A percentile compares a stretch with the other conserved stretches of the same genome.
phyloP scores from a whole-genome alignment of 106 monocot species.

The Agapanthus africanus region DNA sequence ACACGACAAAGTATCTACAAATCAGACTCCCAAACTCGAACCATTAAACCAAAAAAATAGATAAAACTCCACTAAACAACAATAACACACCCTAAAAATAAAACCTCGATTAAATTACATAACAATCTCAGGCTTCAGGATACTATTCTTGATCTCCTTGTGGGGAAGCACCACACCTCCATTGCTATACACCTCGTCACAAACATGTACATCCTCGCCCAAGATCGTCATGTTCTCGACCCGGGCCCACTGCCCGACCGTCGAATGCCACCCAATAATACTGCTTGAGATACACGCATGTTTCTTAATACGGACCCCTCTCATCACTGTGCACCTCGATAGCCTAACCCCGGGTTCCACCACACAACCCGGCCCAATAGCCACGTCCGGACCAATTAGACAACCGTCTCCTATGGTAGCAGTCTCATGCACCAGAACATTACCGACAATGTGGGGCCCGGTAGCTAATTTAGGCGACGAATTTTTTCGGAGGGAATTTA shows the following conservation, averaged over 20 bases:
- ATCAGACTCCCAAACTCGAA: no score
- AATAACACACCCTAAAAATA: no score
- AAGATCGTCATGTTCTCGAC: constrained; percentile 87
- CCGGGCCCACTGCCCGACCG: constrained; percentile 69
- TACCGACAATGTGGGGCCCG: constrained; percentile 53
- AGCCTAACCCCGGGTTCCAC: constrained; percentile 63
- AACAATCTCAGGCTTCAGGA: constrained; percentile 78
- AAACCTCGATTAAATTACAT: no score
- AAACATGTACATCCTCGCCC: constrained; percentile 71
- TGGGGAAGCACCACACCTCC: constrained; percentile 83
- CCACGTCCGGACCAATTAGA: constrained; percentile 64
- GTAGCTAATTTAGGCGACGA: constrained; percentile 22
- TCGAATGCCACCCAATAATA: constrained; percentile 81
- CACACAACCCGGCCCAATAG: constrained; percentile 53
- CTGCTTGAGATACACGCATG: constrained; percentile 53
- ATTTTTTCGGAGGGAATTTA: constrained; percentile 42
- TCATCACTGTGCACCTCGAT: constrained; percentile 60
- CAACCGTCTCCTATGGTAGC: constrained; percentile 58
- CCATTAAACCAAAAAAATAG: no score
- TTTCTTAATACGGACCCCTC: constrained; percentile 46
- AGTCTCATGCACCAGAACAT: constrained; percentile 57
- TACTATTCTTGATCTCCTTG: constrained; percentile 85
- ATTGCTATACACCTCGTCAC: constrained; percentile 76
- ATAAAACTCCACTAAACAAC: no score
- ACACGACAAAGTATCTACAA: no score